Conservation (phyloP, 2,329 filamentous ascomycete species). For the Domatiomyces catenatus region DNA sequence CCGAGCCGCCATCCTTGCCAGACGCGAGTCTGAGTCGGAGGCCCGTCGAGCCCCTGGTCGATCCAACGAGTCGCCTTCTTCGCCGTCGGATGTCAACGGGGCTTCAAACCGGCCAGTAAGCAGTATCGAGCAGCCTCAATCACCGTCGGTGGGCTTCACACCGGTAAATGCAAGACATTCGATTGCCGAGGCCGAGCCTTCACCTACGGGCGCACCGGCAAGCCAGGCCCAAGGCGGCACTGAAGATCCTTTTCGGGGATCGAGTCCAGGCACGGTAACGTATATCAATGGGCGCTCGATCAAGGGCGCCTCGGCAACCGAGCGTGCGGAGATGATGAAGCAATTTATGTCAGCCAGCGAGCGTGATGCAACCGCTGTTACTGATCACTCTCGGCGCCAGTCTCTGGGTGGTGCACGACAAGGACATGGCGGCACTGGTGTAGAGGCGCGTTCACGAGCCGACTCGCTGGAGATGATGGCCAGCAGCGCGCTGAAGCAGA, state of each 20-base stretch:
- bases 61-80: constrained; percentile 12
- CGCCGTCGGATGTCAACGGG: constrained; percentile 16
- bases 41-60: constrained; percentile 5
- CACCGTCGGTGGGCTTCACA: constrained; percentile 39
- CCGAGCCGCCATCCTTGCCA: constrained; percentile 54
- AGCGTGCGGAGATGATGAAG: constrained; percentile 44
- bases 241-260: constrained; percentile 24
- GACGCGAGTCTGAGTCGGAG: constrained; percentile 39
- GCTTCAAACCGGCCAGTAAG: constrained; percentile 10
- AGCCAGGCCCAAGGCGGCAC: constrained; percentile 1
- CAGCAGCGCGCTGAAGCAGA: constrained; percentile 3
- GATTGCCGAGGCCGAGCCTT: constrained; percentile 8
- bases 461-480: constrained; percentile 8
- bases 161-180: constrained; percentile 41
- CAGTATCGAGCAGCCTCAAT: constrained; percentile 23
- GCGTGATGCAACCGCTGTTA: constrained; percentile 26
- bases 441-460: constrained; percentile 8
- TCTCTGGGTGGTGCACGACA: constrained; percentile 6
- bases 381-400: constrained; percentile 11
- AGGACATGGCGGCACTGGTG: constrained; percentile 3
- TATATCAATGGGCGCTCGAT: constrained; percentile 32
- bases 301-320: constrained; percentile 41
- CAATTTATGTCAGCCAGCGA: constrained; percentile 48
- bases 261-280: constrained; percentile 31
- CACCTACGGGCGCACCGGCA: neutral